A percentile compares a stretch with the other conserved stretches of the same genome.
phyloP scores from a whole-genome alignment of 2,329 filamentous ascomycete genomes.

The Daldinia eschscholtzii region DNA sequence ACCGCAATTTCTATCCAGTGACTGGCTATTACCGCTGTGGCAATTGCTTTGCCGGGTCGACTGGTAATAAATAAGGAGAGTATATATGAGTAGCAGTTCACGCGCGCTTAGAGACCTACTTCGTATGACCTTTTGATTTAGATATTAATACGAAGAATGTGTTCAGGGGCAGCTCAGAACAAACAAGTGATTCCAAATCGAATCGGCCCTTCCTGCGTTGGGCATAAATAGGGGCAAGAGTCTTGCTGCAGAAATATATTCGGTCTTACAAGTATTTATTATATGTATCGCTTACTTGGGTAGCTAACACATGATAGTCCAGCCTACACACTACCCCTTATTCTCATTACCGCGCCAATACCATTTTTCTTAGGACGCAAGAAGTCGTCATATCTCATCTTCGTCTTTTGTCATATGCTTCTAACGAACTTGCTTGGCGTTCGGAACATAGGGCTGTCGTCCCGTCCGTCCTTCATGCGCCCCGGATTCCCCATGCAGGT shows the following conservation, averaged over 20 bases:
- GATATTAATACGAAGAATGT: background rate
- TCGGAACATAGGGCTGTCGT: conserved; percentile 37
- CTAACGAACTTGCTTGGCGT: conserved; percentile 30
- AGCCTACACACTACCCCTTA: background rate
- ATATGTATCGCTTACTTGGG: background rate
- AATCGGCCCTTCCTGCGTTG: conserved; percentile 34
- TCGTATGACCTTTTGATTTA: background rate
- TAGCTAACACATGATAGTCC: background rate
- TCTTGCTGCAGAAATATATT: conserved; percentile 5
- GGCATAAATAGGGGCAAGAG: background rate
- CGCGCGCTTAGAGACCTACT: no score
- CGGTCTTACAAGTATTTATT: conserved; percentile 6
- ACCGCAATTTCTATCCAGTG: background rate
- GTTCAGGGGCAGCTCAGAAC: background rate
- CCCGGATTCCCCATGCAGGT: conserved; percentile 37
- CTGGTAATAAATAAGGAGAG: no score
- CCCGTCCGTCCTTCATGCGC: conserved; percentile 34
- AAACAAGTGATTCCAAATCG: conserved; percentile 32
- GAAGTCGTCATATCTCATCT: conserved; percentile 28
- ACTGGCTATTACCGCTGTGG: no score
- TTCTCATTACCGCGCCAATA: conserved; percentile 14
- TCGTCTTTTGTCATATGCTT: conserved; percentile 16
- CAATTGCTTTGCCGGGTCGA: background rate
- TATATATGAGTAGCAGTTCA: background rate
- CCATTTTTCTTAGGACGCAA: conserved; percentile 6